Base-by-base conservation (phyloP, 257 asterid genomes). In the Ilex asprella region DNA sequence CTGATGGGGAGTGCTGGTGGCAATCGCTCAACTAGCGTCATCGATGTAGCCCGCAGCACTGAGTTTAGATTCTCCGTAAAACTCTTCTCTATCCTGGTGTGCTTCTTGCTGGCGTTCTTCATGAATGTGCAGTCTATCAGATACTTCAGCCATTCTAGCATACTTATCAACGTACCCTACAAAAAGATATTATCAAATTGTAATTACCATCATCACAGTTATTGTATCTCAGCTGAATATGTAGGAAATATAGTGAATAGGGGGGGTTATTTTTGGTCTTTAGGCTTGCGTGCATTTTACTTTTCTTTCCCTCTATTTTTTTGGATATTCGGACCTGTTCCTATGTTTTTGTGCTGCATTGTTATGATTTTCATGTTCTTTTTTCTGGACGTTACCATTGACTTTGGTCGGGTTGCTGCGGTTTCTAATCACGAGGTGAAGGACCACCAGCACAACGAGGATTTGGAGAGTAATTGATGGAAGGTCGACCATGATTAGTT, bases 291-390 rank as follows among this genome's bases (percentile, higher is more conserved):
- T 3, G 94, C 95, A 0, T 89, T 89, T 60, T 93, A 93, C 69
- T 79, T 89, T 53, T 89, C 99, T 0, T 81, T 93, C 53, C 99
- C 99, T 0, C 70, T 89, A 1, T 93, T 89, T 64, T 53, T 89
- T 64, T 93, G 97, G 99, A 79, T 89, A n/a, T 87, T 93, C 46
- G 97, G 99, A 6, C 91, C 99, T 3, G 75, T 93, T 46, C 96
- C 96, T 0, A 89, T 93, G 97, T 82, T 93, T 30, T 3, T 78
- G 56, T 76, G 83, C 16, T 79, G 87, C 46, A 7, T 93, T 27
- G 68, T 81, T 39, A 13, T 93, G 61, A 83, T 84, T 9, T 76
- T 73, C 57, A 15, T 84, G 86, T 85, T 93, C 0, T 85, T 85
- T 68, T 93, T 84, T 29, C 69, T 89, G 32, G 99, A 89, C 53